Conservation (phyloP, 768 basidiomycete genomes). For the Termitomyces sp. region DNA sequence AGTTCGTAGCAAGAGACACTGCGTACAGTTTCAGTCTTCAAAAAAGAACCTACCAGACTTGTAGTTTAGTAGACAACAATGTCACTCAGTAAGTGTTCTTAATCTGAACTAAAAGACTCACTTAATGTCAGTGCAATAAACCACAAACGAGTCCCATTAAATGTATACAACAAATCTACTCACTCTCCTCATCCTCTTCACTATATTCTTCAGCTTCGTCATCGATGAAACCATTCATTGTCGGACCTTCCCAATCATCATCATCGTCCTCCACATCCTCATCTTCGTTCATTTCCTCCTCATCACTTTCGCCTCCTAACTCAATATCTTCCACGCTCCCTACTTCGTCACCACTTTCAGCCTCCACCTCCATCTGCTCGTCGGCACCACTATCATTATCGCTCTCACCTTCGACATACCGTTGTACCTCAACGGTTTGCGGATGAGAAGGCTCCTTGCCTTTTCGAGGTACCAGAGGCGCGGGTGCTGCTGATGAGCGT, state of each 20-base stretch:
- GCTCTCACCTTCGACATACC: constrained; percentile 80
- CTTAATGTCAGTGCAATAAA: background rate
- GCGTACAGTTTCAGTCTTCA: no score
- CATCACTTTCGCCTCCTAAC: constrained; percentile 58
- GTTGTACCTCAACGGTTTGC: constrained; percentile 34
- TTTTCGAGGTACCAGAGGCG: constrained; percentile 41
- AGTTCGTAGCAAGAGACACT: background rate
- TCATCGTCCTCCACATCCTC: constrained; percentile 40
- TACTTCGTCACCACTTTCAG: constrained; percentile 62
- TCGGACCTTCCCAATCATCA: constrained; percentile 37
- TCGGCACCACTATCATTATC: constrained; percentile 50
- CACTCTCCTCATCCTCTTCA: constrained; percentile 46
- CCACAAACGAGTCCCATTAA: background rate
- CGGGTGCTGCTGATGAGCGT: constrained; percentile 68
- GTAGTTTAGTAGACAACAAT: background rate
- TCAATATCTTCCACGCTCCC: constrained; percentile 80
- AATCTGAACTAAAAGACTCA: no score
- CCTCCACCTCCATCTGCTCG: constrained; percentile 50
- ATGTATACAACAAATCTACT: constrained; percentile 24
- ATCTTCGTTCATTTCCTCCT: constrained; percentile 33
- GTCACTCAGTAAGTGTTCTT: no score
- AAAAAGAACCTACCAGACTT: background rate
- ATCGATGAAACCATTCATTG: constrained; percentile 50
- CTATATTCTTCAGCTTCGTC: constrained; percentile 55
- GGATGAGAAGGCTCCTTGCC: constrained; percentile 27